Evolutionary conservation across 2,329 filamentous ascomycete genomes (phyloP), one percentile per base, ranked within the genome.

Genomic region (Xylariomycetidae sp.): DNA sequence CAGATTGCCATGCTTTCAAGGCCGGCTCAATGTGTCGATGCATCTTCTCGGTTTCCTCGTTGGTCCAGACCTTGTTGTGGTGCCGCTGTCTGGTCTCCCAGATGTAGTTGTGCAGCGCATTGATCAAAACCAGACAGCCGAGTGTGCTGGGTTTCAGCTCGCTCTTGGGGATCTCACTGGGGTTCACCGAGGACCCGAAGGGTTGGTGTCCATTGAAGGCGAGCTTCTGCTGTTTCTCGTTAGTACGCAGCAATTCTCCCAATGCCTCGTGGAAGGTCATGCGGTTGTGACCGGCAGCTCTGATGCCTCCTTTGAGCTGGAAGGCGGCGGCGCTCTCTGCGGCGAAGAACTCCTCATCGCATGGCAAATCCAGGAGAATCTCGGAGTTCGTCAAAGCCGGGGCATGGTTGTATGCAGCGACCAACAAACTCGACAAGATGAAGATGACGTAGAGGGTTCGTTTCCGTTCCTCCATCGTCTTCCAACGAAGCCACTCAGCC

Each of bases 81-180:
- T 95, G 89, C 32, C 88, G 73, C 59, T 95, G 89, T 16, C 90
- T 75, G 0, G 89, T 95, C 61, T 96, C 90, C 92, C 92, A 96
- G 27, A 96, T 95, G 59, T 95, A 95, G 49, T 95, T 95, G 63
- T 96, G 92, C 16, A 96, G 69, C 4, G 92, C 89, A 54, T 95
- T 90, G 56, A 96, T 95, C 42, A 98, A 65, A 5, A 95, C 74
- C 19, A 95, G 69, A 55, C 88, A 95, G 7, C 90, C 92, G 56
- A 95, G 94, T 0, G 88, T 89, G 61, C 90, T 95, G 0, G 88
- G 87, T 45, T 76, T 78, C 29, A 92, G 67, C 20, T 86, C 79
- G 33, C 68, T 78, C 43, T 73, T 67, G 2, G 72, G 62, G 1
- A 72, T 51, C 7, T 79, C 73, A 26, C 67, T 64, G 7, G 64